phyloP scores from a whole-genome alignment of 2,329 filamentous ascomycete species.

The Alternaria arborescens region DNA sequence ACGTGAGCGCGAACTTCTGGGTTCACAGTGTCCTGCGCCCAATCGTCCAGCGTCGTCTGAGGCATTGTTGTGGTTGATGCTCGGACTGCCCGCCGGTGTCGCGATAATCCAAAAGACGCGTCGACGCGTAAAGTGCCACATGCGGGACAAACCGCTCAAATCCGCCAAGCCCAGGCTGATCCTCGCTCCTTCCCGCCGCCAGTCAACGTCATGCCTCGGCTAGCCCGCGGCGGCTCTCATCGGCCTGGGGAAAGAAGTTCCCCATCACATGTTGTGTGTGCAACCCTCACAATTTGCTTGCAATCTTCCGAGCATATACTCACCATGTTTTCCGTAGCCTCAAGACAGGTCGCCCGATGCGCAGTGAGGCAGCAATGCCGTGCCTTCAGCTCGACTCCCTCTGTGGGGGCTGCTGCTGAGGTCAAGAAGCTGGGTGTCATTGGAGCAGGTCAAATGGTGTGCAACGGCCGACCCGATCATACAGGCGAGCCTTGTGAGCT shows the following conservation, averaged over 20 bases:
- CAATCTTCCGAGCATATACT: neutral
- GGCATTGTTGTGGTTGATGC: conserved; percentile 46
- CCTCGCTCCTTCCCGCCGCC: conserved; percentile 8
- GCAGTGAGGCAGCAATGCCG: conserved; percentile 48
- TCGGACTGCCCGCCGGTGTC: conserved; percentile 14
- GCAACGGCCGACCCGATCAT: conserved; percentile 29
- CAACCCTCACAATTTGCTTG: conserved; percentile 1
- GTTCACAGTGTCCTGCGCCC: conserved; percentile 68
- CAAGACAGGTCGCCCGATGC: conserved; percentile 38
- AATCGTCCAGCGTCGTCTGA: conserved; percentile 55
- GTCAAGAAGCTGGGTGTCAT: conserved; percentile 91
- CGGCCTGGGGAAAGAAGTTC: conserved; percentile 23
- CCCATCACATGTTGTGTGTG: conserved; percentile 28
- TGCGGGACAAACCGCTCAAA: conserved; percentile 32
- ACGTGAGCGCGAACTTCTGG: conserved; percentile 93
- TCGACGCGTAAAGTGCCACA: conserved; percentile 45
- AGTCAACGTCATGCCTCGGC: conserved; percentile 34
- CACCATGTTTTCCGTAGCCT: conserved; percentile 46
- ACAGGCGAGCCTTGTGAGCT: conserved; percentile 18
- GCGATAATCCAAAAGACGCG: conserved; percentile 34
- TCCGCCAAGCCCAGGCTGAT: conserved; percentile 30
- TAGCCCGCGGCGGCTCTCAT: conserved; percentile 34
- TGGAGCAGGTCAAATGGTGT: conserved; percentile 95
- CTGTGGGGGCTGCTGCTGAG: conserved; percentile 68
- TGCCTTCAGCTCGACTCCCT: conserved; percentile 73